phyloP scores from a whole-genome alignment of 768 basidiomycete genomes.

The Coprinellus micaceus region DNA sequence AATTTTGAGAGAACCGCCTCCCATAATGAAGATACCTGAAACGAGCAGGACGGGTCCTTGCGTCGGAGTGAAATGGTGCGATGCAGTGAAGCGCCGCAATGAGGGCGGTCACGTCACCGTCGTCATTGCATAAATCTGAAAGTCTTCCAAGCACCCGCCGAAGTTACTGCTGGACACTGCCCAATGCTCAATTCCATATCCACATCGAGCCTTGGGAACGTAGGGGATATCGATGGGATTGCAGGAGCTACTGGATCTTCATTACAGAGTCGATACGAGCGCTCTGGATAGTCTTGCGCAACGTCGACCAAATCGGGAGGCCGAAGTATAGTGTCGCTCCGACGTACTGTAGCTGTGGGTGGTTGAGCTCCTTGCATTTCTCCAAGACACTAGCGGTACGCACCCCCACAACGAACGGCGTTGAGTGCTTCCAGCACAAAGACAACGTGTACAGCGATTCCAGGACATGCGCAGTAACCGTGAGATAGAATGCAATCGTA shows the following conservation, averaged over 20 bases:
- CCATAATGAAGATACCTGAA: too few species aligned
- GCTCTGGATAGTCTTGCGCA: slow-evolving; percentile 57
- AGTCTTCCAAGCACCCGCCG: too few species aligned
- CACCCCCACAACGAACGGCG: slow-evolving; percentile 38
- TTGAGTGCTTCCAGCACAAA: slow-evolving; percentile 45
- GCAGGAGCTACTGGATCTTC: slow-evolving; percentile 52
- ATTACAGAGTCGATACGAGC: slow-evolving; percentile 77
- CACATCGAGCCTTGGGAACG: too few species aligned
- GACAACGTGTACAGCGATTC: slow-evolving; percentile 47
- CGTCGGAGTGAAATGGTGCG: too few species aligned
- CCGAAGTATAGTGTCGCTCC: slow-evolving; percentile 50
- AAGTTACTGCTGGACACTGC: too few species aligned
- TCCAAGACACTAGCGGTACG: slow-evolving; percentile 10
- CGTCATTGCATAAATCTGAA: too few species aligned
- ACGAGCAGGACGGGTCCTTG: too few species aligned
- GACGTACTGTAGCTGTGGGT: slow-evolving; percentile 50
- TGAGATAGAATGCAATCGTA: slow-evolving; percentile 31
- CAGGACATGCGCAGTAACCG: slow-evolving; percentile 35
- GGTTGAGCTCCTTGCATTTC: neutral
- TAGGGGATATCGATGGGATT: neutral
- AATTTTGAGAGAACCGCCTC: too few species aligned
- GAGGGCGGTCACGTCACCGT: too few species aligned
- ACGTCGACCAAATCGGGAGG: slow-evolving; percentile 48
- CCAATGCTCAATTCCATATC: too few species aligned
- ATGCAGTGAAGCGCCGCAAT: too few species aligned